Evolutionary conservation across 495 filamentous ascomycete genomes (phyloP), one percentile per base, ranked within the genome.

Genomic region (Astrothelium macrocarpum): DNA sequence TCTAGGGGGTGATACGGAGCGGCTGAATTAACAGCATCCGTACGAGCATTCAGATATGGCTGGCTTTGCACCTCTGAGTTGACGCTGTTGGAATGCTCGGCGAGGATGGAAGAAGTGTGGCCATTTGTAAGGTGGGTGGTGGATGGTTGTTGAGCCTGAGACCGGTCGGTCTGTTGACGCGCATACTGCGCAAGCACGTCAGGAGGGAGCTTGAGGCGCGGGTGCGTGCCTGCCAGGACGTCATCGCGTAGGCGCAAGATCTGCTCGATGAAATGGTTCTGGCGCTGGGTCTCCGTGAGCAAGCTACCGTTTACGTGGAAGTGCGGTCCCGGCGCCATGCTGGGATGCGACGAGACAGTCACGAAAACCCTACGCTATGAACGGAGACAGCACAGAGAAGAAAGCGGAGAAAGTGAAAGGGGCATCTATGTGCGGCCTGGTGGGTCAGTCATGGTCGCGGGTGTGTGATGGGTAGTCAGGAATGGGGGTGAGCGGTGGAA

Each of bases 161-260:
- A n/a, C 31, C 34, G 32, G 56, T 29, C 59, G 29, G 16, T 60
- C 53, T 23, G 69, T 39, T 32, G 61, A 7, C 64, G 71, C 68
- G 68, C 67, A 34, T 72, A 68, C 69, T 86, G 86, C 67, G 79
- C 82, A 68, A 83, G 73, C 64, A 83, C 79, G 65, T 81, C 78
- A 60, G 82, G 75, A 26, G 85, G 85, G 59, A 87, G 80, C 65
- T 86, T 90, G 74, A 92, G 82, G 66, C 84, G 82, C 59, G 88
- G 84, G 74, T 94, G 89, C 67, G 81, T 84, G 60, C 87, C 87
- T 65, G 86, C 79, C 73, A 88, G 80, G 62, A 96, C 82, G 58
- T 87, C 82, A 79, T 93, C 86, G 68, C 84, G 87, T 68, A 95
- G 84, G 63, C 76, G 81, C 62, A 91, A 72, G 68, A 96, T 86